These are phyloP conservation scores for Fusarium neocosmosporiellum DNA, from an alignment of 2,329 filamentous ascomycete species.

Conservation along the genomic window DNA sequence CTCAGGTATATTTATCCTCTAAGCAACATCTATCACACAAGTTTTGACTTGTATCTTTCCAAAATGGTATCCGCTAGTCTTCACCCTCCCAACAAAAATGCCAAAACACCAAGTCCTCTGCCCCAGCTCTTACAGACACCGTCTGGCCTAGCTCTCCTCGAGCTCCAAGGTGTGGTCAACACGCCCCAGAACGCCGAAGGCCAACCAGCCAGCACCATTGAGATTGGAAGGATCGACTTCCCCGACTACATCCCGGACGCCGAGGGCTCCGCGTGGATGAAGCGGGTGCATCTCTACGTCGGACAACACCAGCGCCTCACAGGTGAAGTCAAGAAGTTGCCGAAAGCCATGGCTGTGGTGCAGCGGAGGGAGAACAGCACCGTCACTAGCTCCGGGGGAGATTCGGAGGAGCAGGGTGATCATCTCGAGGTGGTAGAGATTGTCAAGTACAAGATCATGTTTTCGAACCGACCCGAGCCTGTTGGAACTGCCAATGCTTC, in stretches of 20 bases:
- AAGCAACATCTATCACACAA: not conserved
- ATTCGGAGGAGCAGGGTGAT: conserved; percentile 48
- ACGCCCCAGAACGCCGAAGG: conserved; percentile 62
- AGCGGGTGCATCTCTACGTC: conserved; percentile 86
- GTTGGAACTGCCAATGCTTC: conserved; percentile 64
- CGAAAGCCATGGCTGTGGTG: conserved; percentile 82
- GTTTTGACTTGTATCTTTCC: not conserved
- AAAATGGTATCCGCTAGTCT: conserved; percentile 54
- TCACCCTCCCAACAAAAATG: conserved; percentile 51
- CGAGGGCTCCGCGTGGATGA: conserved; percentile 82
- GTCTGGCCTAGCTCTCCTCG: conserved; percentile 86
- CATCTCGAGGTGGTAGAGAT: conserved; percentile 88
- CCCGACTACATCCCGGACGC: conserved; percentile 71
- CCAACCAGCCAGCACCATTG: conserved; percentile 43
- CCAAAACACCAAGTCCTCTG: conserved; percentile 65
- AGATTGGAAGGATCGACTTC: conserved; percentile 80
- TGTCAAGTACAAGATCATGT: conserved; percentile 87
- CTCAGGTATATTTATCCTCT: not conserved
- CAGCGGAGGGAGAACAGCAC: conserved; percentile 61
- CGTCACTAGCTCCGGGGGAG: conserved; percentile 59
- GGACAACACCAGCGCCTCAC: conserved; percentile 89
- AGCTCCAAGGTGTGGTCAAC: conserved; percentile 93
- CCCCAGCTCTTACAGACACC: conserved; percentile 90
- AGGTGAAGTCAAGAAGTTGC: conserved; percentile 90
- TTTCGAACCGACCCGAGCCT: conserved; percentile 86